Evolutionary conservation across 345 rosid species (phyloP), one percentile per base, ranked within the genome.

Genomic region (Eutrema japonicum): DNA sequence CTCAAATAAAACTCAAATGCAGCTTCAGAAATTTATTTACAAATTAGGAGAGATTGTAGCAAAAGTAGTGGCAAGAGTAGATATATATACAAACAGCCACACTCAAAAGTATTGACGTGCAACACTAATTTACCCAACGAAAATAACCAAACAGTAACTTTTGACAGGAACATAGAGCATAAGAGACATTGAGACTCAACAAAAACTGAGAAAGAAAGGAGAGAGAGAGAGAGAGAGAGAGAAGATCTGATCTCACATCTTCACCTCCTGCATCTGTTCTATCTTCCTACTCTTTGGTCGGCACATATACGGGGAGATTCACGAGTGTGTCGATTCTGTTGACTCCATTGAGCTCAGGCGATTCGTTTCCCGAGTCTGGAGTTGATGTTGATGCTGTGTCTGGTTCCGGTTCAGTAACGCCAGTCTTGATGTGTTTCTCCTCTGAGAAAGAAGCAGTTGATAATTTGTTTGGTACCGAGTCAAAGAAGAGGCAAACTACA

Each of bases 401-500:
- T 29, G 50, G 64, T 73, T 59, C 72, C 0, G 16, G n/a, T 68
- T 30, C 59, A 53, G 64, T 26, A 16, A 46, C 1, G 1, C 16
- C 53, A 29, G 49, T 77, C 37, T 36, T 70, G 9, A 54, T 62
- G 52, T 69, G 42, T 45, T 62, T 62, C 4, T 64, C 72, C 12
- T 40, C 40, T 35, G 76, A 77, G 68, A 71, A 71, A 55, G 89
- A 86, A 30, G 88, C 89, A 8, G 82, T 75, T 8, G 87, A 83
- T 9, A 85, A 11, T 40, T 72, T 78, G 75, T 83, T 73, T 18
- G 79, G 70, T 37, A 41, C 50, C 0, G 90, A 77, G 74, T 86
- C 86, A 0, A 96, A 82, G 85, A 86, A 96, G 70, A 96, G 92
- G 85, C 98, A 96, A 57, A 96, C 98, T 3, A 85, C 99, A 4